A percentile compares a stretch with the other conserved stretches of the same genome.
phyloP scores from a whole-genome alignment of 768 basidiomycete genomes.

The Daedaleopsis sinensis region DNA sequence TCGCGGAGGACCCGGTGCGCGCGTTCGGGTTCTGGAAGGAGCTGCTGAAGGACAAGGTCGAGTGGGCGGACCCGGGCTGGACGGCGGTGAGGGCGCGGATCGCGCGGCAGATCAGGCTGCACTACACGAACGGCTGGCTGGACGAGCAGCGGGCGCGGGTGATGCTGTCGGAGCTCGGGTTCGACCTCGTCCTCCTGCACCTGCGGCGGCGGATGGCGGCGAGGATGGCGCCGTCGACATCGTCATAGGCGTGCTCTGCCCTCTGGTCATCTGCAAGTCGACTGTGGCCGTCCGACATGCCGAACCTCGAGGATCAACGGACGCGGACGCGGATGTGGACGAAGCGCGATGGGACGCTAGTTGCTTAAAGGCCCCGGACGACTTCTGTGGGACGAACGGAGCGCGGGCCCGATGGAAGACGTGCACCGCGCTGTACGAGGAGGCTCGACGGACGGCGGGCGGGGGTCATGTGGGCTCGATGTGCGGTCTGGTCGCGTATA shows the following conservation, averaged over 20 bases:
- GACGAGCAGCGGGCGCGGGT: conserved; percentile 22
- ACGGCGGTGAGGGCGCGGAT: conserved; percentile 45
- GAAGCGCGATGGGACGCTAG: background rate
- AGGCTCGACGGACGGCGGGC: too few species aligned
- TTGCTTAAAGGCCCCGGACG: background rate
- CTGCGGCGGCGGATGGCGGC: conserved; percentile 2
- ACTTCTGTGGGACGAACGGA: background rate
- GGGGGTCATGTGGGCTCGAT: background rate
- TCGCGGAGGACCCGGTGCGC: conserved; percentile 48
- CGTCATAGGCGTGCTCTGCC: too few species aligned
- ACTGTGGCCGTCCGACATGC: background rate
- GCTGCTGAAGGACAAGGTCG: conserved; percentile 42
- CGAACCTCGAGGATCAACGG: background rate
- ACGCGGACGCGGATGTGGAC: background rate
- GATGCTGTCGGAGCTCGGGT: conserved; percentile 39
- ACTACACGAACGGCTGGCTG: conserved; percentile 32
- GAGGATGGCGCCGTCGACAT: background rate
- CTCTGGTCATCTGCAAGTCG: background rate
- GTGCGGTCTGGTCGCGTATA: background rate
- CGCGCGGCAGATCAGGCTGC: conserved; percentile 35
- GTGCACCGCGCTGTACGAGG: background rate
- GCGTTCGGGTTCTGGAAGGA: conserved; percentile 65
- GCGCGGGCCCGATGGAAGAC: background rate
- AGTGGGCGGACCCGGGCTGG: conserved; percentile 55
- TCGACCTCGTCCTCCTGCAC: conserved; percentile 3